Base-by-base conservation (phyloP, 352 stramenopile genomes). In the Phytophthora gonapodyides region DNA sequence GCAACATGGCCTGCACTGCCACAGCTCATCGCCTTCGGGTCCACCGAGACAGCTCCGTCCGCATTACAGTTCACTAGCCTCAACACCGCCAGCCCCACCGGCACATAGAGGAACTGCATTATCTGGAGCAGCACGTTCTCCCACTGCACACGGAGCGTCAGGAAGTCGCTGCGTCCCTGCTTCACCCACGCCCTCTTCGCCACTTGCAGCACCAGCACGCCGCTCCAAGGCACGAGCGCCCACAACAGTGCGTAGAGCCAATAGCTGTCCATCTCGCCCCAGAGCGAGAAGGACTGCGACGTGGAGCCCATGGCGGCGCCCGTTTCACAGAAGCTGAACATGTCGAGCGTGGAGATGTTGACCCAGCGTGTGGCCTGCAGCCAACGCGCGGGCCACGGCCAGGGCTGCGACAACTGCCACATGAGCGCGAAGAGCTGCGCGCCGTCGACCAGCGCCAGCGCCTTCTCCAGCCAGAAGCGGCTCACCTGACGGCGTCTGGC, bases 381-480 rank as follows among this genome's bases (percentile, higher is more conserved):
- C 80, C 82, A 89, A 9, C 67, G 66, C 37, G 76, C 67, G 8
- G 80, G 82, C 82, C 80, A 89, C 35, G 82, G 82, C 82, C 82
- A 91, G 36, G 80, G 73, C 66, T 91, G 82, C n/a, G 82, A 85
- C 40, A 91, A 66, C 63, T 91, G 82, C 82, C 82, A 91, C 42
- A 91, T 72, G 31, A 91, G 74, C 27, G 69, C 82, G 48, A 79
- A 91, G 61, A 89, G 43, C 64, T 91, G 82, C 66, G 73, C 40
- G 13, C 63, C 67, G 41, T 91, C 82, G 6, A 71, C 41, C 1
- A 76, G n/a, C 12, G 84, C 42, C 12, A 78, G 33, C 38, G 43
- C 56, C 57, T 89, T 88, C 68, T 89, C 82, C n/a, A 74, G 57
- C 82, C 80, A 89, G 43, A 84, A 80, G 38, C 80, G 76, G 52